Percentiles rank a stretch among this genome's conserved stretches.
Conservation (phyloP, 2,329 filamentous ascomycete species). For the Basipetospora sp. region DNA sequence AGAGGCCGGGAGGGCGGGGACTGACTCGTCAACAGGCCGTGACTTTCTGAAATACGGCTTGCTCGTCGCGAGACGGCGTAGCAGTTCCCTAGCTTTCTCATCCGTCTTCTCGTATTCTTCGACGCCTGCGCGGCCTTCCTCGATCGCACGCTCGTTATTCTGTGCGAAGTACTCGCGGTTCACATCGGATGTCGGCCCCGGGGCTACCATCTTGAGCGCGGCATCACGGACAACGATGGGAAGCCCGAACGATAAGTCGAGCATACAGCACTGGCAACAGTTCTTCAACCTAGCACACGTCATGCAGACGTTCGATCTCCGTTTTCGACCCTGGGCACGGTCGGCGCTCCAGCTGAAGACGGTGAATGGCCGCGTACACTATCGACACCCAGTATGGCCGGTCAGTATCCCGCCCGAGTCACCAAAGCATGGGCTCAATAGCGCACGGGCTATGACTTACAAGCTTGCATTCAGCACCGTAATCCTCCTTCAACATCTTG, state of each 20-base stretch:
- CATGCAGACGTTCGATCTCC: constrained; percentile 86
- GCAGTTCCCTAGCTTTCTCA: constrained; percentile 80
- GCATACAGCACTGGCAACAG: constrained; percentile 97
- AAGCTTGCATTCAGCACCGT: constrained; percentile 72
- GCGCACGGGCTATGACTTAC: constrained; percentile 15
- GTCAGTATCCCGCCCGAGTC: too few species aligned
- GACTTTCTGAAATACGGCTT: constrained; percentile 93
- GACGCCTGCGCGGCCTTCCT: constrained; percentile 70
- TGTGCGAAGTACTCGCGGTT: constrained; percentile 97
- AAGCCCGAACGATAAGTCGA: constrained; percentile 88
- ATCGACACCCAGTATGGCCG: constrained; percentile 9
- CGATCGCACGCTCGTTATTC: constrained; percentile 88
- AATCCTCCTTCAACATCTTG: constrained; percentile 96
- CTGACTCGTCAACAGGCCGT: constrained; percentile 50
- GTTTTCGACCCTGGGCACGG: constrained; percentile 72
- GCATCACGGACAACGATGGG: constrained; percentile 92
- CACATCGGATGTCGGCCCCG: constrained; percentile 78
- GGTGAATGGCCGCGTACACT: constrained; percentile 87
- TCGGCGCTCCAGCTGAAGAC: constrained; percentile 91
- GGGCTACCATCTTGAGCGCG: constrained; percentile 92
- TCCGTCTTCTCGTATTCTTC: constrained; percentile 96
- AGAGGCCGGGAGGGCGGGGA: constrained; percentile 14
- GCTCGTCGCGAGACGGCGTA: constrained; percentile 72
- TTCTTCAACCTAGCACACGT: constrained; percentile 96
- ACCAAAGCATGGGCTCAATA: too few species aligned